Conservation (phyloP, 2,329 filamentous ascomycete species). For the Verticillium tricorpus region DNA sequence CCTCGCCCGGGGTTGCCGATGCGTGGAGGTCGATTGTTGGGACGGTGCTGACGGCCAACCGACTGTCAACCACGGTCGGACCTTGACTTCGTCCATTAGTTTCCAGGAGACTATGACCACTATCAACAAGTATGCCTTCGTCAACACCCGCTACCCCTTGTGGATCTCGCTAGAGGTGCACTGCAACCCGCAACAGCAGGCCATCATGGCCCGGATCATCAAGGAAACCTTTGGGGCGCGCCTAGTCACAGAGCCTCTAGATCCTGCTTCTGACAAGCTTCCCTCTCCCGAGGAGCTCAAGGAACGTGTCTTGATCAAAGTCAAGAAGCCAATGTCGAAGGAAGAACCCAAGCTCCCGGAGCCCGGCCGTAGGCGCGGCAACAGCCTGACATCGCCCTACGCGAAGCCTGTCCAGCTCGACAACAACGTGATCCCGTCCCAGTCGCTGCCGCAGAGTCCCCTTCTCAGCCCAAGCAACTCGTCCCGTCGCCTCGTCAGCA, state of each 20-base stretch:
- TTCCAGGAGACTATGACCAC: constrained; percentile 91
- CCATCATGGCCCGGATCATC: constrained; percentile 86
- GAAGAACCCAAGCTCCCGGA: constrained; percentile 31
- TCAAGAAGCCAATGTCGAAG: constrained; percentile 62
- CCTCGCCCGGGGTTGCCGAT: constrained; percentile 83
- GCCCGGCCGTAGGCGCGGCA: constrained; percentile 49
- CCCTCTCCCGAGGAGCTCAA: constrained; percentile 85
- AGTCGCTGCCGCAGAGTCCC: constrained; percentile 50
- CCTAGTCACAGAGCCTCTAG: constrained; percentile 71
- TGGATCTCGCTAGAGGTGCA: constrained; percentile 96
- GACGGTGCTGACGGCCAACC: constrained; percentile 85
- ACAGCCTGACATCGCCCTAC: constrained; percentile 76
- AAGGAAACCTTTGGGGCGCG: constrained; percentile 76
- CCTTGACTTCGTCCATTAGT: constrained; percentile 80
- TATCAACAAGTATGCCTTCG: constrained; percentile 92
- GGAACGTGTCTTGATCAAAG: constrained; percentile 84
- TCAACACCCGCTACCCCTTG: constrained; percentile 79
- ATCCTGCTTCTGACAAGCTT: constrained; percentile 61
- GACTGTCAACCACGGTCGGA: constrained; percentile 85
- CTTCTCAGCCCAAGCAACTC: constrained; percentile 47
- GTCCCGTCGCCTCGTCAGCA: constrained; percentile 42
- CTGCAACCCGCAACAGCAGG: constrained; percentile 78
- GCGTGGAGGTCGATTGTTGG: constrained; percentile 98
- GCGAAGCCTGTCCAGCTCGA: constrained; percentile 60
- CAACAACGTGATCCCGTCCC: constrained; percentile 45